These are phyloP conservation scores for Cydonia oblonga DNA, from an alignment of 331 rosid genomes.

Conservation along the genomic window DNA sequence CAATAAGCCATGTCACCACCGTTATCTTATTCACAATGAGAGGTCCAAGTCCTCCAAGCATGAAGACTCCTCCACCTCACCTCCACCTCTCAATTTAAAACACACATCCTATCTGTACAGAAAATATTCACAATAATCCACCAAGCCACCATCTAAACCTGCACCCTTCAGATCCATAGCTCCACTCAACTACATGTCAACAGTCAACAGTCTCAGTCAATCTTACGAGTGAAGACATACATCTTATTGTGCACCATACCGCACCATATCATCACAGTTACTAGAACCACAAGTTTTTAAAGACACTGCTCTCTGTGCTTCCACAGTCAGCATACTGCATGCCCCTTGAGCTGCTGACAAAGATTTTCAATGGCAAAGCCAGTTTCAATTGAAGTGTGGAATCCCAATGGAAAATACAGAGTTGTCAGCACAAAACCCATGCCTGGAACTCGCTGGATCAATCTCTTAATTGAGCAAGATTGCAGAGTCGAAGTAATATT, in stretches of 20 bases:
- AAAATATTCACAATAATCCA: background rate
- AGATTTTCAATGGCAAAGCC: conserved; percentile 63
- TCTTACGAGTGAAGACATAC: background rate
- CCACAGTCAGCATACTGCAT: background rate
- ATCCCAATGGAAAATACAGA: conserved; percentile 90
- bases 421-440: conserved; percentile 93
- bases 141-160: background rate
- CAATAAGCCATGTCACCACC: conserved; percentile 15
- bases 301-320: background rate
- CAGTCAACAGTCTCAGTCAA: background rate
- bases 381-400: conserved; percentile 76
- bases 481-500: conserved; percentile 71
- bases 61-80: background rate
- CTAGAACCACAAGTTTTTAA: background rate
- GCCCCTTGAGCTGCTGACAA: background rate
- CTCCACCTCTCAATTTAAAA: conserved; percentile 13
- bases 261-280: background rate
- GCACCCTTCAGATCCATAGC: background rate
- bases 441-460: conserved; percentile 99
- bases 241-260: background rate
- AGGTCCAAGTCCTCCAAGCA: conserved; percentile 22
- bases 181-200: too few relatives aligned
- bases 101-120: too few relatives aligned
- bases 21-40: conserved; percentile 31
- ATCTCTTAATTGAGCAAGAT: conserved; percentile 81